A percentile compares a stretch with the other conserved stretches of the same genome.
These are phyloP conservation scores for Geosmithia putterillii DNA, from an alignment of 2,329 filamentous ascomycete genomes.

Conservation along the genomic window DNA sequence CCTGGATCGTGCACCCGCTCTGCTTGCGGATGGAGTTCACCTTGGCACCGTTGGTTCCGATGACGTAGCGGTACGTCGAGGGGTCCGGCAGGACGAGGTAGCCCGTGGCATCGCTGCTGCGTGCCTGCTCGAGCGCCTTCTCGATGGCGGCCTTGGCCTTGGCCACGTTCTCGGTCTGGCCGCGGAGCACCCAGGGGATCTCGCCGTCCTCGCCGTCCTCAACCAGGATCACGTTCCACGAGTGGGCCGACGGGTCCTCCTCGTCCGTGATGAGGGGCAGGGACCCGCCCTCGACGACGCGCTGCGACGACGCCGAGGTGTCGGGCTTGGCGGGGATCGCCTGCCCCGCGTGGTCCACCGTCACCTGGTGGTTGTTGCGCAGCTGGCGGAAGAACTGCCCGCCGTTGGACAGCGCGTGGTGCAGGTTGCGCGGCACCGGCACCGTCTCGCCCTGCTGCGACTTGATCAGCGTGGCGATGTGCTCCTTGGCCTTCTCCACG, in stretches of 20 bases:
- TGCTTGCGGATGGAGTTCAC: slow-evolving; percentile 89
- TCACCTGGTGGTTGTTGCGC: slow-evolving; percentile 75
- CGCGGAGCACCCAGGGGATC: slow-evolving; percentile 84
- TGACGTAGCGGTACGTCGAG: slow-evolving; percentile 77
- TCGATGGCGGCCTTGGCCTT: slow-evolving; percentile 70
- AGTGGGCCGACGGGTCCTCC: slow-evolving; percentile 52
- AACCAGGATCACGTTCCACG: slow-evolving; percentile 69
- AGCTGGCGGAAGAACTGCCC: slow-evolving; percentile 90
- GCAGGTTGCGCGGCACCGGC: slow-evolving; percentile 68
- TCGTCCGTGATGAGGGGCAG: slow-evolving; percentile 94
- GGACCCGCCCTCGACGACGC: slow-evolving; percentile 31
- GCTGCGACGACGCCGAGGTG: slow-evolving; percentile 30
- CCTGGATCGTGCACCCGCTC: slow-evolving; percentile 87
- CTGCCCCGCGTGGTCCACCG: slow-evolving; percentile 81
- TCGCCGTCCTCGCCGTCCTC: slow-evolving; percentile 51
- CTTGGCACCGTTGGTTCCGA: slow-evolving; percentile 78
- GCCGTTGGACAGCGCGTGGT: slow-evolving; percentile 77
- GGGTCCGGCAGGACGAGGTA: slow-evolving; percentile 88
- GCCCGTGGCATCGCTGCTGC: slow-evolving; percentile 60
- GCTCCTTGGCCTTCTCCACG: slow-evolving; percentile 76
- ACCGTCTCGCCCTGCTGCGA: slow-evolving; percentile 80
- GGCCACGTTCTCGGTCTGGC: slow-evolving; percentile 59
- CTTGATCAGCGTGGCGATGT: slow-evolving; percentile 69
- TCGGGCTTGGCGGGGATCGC: slow-evolving; percentile 59
- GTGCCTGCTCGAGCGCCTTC: slow-evolving; percentile 59